Evolutionary conservation across 192 early-diverging fungal species (phyloP), one percentile per base, ranked within the genome.

Genomic region (Lobulomyces angularis): DNA sequence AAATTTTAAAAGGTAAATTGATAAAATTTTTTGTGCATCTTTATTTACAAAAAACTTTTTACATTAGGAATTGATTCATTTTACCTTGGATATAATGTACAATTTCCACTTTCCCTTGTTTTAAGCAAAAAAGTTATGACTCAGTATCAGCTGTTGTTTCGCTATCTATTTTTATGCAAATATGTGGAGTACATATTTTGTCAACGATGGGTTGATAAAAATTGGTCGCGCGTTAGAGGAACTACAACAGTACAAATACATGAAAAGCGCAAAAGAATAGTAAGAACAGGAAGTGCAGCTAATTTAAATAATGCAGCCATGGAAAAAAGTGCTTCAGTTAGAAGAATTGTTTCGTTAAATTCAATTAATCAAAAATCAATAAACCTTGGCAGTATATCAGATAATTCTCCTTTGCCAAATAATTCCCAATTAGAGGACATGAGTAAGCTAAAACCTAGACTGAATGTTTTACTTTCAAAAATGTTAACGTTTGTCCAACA

Each of bases 401-500:
- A n/a, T n/a, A n/a, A n/a, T n/a, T n/a, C n/a, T 43, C n/a, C n/a
- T n/a, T n/a, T n/a, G n/a, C n/a, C n/a, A n/a, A n/a, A n/a, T 19
- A 38, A 44, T 2, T 61, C 69, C 11, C 58, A 48, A 5, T 43
- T 64, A n/a, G 60, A 61, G 23, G 61, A 52, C 12, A 16, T 78
- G 21, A 65, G 67, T 23, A 52, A 55, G 7, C 74, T 62, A 58
- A 69, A 77, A 35, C 66, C 72, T 5, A 67, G 77, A 18, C 66
- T 90, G 17, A 80, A 71, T 48, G 71, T 75, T 5, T 58, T 90
- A 14, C 75, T 88, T 24, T 72, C 71, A 25, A 79, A 77, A 26
- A 95, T 97, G 77, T 53, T 92, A 24, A 70, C 80, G n/a, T 88
- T 86, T 61, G 68, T 95, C 11, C 89, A 93, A 43, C 86, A 93